Conservation (phyloP, 352 stramenopile species). For the Aphanomyces astaci region DNA sequence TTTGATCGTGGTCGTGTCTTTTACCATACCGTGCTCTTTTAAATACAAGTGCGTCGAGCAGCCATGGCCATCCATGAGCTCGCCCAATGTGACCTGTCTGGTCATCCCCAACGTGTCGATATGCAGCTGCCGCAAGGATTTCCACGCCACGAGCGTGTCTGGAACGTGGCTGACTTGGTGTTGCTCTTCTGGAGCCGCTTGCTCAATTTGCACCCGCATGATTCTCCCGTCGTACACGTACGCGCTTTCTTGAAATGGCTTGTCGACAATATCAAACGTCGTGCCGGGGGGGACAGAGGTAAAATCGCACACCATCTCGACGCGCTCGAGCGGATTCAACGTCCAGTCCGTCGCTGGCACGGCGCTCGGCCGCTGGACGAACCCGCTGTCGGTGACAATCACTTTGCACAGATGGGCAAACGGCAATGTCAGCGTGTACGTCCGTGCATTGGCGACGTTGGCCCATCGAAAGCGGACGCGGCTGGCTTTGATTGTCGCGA, state of each 20-base stretch:
- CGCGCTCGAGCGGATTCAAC: constrained; percentile 48
- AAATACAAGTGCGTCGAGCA: constrained; percentile 43
- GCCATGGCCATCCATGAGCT: constrained; percentile 37
- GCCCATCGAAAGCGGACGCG: constrained; percentile 52
- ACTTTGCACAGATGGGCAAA: constrained; percentile 49
- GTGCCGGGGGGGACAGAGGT: constrained; percentile 32
- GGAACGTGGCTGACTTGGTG: too few relatives aligned
- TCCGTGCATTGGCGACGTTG: constrained; percentile 53
- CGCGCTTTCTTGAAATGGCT: not conserved
- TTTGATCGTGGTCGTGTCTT: constrained; percentile 44
- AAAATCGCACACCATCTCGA: constrained; percentile 61
- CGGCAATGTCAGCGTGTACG: constrained; percentile 64
- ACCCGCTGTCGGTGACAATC: constrained; percentile 56
- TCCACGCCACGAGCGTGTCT: constrained; percentile 30
- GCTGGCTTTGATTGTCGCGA: constrained; percentile 40
- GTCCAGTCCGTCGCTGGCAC: constrained; percentile 26
- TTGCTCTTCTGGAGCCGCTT: too few relatives aligned
- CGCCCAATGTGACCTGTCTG: constrained; percentile 43
- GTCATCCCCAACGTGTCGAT: constrained; percentile 41
- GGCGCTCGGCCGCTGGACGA: constrained; percentile 30
- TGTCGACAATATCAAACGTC: constrained; percentile 41
- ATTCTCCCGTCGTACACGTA: constrained; percentile 43
- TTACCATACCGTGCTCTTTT: constrained; percentile 38
- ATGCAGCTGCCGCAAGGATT: constrained; percentile 45
- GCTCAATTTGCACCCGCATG: constrained; percentile 39